Evolutionary conservation across 2,329 filamentous ascomycete species (phyloP).

Genomic region (Pseudopyrenochaeta lycopersici): DNA sequence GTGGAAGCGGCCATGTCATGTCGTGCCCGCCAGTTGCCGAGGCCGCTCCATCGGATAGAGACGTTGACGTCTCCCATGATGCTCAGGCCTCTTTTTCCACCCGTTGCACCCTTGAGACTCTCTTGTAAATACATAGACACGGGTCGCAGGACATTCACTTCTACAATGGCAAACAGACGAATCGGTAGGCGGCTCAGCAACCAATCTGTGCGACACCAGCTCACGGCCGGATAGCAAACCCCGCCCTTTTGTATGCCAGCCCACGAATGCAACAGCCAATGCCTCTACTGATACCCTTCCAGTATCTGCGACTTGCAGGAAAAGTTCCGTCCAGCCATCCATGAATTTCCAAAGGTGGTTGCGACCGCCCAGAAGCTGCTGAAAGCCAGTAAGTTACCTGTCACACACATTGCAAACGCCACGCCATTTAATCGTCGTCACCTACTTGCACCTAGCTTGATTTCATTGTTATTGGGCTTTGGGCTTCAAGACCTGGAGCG

Average conservation of each 20-base stretch:
- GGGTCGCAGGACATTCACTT: slow-evolving; percentile 12
- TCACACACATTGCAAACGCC: neutral
- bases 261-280: neutral
- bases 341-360: slow-evolving; percentile 81
- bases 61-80: slow-evolving; percentile 6
- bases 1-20: slow-evolving; percentile 15
- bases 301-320: slow-evolving; percentile 97
- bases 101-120: slow-evolving; percentile 10
- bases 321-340: slow-evolving; percentile 84
- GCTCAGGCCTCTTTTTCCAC: slow-evolving; percentile 20
- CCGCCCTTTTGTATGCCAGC: slow-evolving; percentile 51
- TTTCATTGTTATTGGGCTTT: too few relatives aligned
- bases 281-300: slow-evolving; percentile 26
- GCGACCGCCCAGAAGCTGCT: slow-evolving; percentile 63
- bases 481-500: neutral
- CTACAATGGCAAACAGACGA: slow-evolving; percentile 40
- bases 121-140: neutral
- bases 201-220: slow-evolving; percentile 21
- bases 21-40: slow-evolving; percentile 13
- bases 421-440: neutral
- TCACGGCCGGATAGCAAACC: slow-evolving; percentile 45
- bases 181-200: slow-evolving; percentile 37
- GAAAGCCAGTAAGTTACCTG: slow-evolving; percentile 52
- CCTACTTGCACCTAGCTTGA: neutral
- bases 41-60: slow-evolving; percentile 10